These are phyloP conservation scores for Abelmoschus esculentus DNA, from an alignment of 345 rosid species.

Conservation along the genomic window DNA sequence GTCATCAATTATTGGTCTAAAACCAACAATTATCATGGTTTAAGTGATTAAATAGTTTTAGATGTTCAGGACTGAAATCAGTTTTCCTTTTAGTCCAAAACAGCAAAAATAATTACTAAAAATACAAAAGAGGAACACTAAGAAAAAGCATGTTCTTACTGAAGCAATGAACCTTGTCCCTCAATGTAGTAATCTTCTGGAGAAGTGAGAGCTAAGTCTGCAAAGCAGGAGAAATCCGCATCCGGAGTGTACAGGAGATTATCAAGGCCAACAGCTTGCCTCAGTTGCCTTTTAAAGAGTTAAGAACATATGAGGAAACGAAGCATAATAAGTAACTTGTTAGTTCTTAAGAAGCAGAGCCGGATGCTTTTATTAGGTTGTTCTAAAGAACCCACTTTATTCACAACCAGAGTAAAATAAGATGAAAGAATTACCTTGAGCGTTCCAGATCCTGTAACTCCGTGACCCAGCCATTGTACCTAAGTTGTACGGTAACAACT, in stretches of 20 bases:
- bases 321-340: neutral
- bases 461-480: constrained; percentile 95
- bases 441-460: constrained; percentile 75
- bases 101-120: neutral
- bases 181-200: constrained; percentile 93
- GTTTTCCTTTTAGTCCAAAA: neutral
- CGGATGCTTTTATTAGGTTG: neutral
- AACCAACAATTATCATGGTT: neutral
- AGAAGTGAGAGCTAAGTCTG: constrained; percentile 88
- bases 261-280: constrained; percentile 73
- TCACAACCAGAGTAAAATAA: neutral
- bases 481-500: constrained; percentile 81
- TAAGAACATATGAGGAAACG: neutral
- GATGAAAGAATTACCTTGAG: constrained; percentile 58
- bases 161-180: constrained; percentile 95
- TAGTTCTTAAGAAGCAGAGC: neutral
- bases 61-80: neutral
- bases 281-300: constrained; percentile 56
- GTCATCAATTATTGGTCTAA: neutral
- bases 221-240: constrained; percentile 98
- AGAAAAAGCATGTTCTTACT: constrained; percentile 41
- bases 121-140: neutral
- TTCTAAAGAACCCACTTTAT: neutral
- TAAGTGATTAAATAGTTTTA: neutral
- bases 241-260: constrained; percentile 97